Evolutionary conservation across 2,329 filamentous ascomycete genomes (phyloP), one percentile per base, ranked within the genome.

Genomic region (Aspergillus oerlinghausenensis): DNA sequence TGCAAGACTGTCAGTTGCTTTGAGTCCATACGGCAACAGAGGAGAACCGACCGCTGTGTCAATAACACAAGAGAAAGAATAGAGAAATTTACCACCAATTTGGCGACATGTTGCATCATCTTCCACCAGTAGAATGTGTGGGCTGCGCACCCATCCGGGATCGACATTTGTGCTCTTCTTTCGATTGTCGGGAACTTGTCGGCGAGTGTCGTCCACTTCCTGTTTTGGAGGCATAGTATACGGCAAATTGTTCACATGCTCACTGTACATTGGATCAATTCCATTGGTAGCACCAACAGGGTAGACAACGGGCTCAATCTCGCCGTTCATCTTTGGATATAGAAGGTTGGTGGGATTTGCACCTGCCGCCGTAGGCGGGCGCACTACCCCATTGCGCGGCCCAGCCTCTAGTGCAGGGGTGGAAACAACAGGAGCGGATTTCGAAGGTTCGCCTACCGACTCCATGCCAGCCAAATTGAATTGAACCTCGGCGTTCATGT

Each of bases 221-320:
- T 65, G 64, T 63, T 88, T 90, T 2, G 89, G 81, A 17, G 84
- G 90, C 75, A 90, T 80, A 8, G 88, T 81, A 70, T 96, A 97
- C 0, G 92, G 91, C 55, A 97, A 95, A 70, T 96, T 96, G 76
- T 93, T 86, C 69, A 97, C 91, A 69, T 97, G 92, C 66, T 97
- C 92, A 65, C 90, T 88, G 70, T 93, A 92, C 82, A 96, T 94
- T 1, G 93, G 92, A 69, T 97, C 92, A 63, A 97, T 97, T 53
- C 92, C 92, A 63, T 95, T 90, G 0, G 88, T 94, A 62, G 92
- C 86, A 19, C 92, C 92, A 17, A 96, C 91, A 0, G 93, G 92
- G 70, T 97, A 97, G 9, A 97, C 92, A 54, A 95, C 83, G 61
- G 82, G 83, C 59, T 89, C 86, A 48, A 88, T 72, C 55, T 88